Evolutionary conservation across 306 rosid genomes (phyloP).

Genomic region (Cyamopsis tetragonoloba): DNA sequence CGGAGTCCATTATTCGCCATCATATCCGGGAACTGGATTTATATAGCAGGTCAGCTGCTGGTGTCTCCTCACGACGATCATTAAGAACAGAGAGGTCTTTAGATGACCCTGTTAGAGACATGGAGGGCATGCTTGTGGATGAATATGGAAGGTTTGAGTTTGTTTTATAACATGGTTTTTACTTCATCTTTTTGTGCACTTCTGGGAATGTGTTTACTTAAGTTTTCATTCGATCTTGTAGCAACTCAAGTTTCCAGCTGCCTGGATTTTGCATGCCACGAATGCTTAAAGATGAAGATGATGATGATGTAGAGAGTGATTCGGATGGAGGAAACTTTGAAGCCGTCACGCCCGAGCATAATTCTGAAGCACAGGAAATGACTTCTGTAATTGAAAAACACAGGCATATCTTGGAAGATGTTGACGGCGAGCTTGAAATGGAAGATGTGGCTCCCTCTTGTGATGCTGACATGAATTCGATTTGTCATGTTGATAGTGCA

Average conservation of each 20-base stretch:
- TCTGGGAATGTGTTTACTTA: slow-evolving; percentile 7
- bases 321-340: slow-evolving; percentile 91
- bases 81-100: slow-evolving; percentile 81
- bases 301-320: slow-evolving; percentile 83
- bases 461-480: slow-evolving; percentile 53
- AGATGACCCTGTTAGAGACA: slow-evolving; percentile 93
- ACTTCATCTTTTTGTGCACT: background rate
- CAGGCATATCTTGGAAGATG: slow-evolving; percentile 92
- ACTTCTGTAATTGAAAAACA: slow-evolving; percentile 52
- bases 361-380: slow-evolving; percentile 48
- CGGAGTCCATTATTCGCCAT: slow-evolving; percentile 65
- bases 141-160: slow-evolving; percentile 97
- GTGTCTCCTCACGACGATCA: slow-evolving; percentile 65
- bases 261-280: slow-evolving; percentile 95
- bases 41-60: slow-evolving; percentile 44
- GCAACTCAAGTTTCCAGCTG: slow-evolving; percentile 92
- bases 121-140: slow-evolving; percentile 99
- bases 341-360: slow-evolving; percentile 93
- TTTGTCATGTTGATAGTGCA: slow-evolving; percentile 36
- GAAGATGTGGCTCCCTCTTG: slow-evolving; percentile 91
- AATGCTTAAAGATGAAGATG: slow-evolving; percentile 82
- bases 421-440: slow-evolving; percentile 98
- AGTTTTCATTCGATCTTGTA: slow-evolving; percentile 35
- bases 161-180: background rate
- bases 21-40: slow-evolving; percentile 81